These are phyloP conservation scores for Fusarium sp. DNA, from an alignment of 2,329 filamentous ascomycete genomes.

Conservation along the genomic window DNA sequence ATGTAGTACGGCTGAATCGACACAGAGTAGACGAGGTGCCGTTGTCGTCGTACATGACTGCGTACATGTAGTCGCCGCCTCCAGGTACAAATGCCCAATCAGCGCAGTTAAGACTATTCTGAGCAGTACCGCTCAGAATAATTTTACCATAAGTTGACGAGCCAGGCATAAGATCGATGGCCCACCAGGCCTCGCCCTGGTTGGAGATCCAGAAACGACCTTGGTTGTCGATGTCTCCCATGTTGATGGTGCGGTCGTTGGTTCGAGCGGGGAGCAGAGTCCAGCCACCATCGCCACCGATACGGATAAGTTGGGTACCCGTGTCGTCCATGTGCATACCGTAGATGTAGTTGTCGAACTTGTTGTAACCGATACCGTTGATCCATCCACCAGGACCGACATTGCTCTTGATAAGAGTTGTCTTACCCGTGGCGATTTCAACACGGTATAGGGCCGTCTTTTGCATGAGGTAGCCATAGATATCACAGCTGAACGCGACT, in stretches of 20 bases:
- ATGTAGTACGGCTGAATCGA: conserved; percentile 37
- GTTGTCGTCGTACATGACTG: conserved; percentile 12
- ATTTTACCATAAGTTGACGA: conserved; percentile 38
- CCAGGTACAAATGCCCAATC: conserved; percentile 44
- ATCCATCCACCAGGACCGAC: conserved; percentile 38
- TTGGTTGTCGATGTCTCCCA: conserved; percentile 41
- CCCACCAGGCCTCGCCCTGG: conserved; percentile 39
- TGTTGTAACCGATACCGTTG: conserved; percentile 40
- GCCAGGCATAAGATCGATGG: conserved; percentile 35
- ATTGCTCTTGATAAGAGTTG: conserved; percentile 24
- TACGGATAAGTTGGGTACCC: conserved; percentile 39
- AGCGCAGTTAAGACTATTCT: conserved; percentile 10
- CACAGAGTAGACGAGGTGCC: conserved; percentile 19
- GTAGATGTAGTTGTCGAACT: conserved; percentile 39
- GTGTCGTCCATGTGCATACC: conserved; percentile 20
- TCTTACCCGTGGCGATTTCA: conserved; percentile 29
- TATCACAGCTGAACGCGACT: conserved; percentile 22
- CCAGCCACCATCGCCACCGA: conserved; percentile 36
- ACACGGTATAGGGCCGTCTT: conserved; percentile 33
- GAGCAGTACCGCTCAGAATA: conserved; percentile 28
- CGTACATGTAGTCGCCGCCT: conserved; percentile 42
- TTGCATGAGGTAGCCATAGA: conserved; percentile 37
- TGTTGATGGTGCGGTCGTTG: conserved; percentile 25
- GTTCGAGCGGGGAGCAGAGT: conserved; percentile 29
- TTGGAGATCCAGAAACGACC: conserved; percentile 41